A percentile compares a stretch with the other conserved stretches of the same genome.
Conservation (phyloP, 1,284 basidiomycete species). For the Microbotryum scabiosae region DNA sequence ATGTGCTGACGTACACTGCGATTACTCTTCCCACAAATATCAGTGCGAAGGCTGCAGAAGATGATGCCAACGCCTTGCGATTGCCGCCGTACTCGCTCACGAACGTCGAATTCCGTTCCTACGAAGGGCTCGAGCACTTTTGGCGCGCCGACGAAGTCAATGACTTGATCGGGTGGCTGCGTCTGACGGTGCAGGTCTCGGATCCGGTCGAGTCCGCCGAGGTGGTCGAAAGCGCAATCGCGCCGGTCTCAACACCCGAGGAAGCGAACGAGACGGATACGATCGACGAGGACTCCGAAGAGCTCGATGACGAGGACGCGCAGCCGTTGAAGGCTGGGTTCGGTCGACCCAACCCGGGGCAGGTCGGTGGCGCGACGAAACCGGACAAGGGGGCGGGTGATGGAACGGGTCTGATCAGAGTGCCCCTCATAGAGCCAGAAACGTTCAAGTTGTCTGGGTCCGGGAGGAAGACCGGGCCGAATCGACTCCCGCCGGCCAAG, state of each 20-base stretch:
- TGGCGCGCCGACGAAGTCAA: slow-evolving; percentile 13
- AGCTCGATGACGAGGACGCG: background rate
- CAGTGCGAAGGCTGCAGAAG: background rate
- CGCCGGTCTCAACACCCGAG: background rate
- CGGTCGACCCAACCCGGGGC: no score
- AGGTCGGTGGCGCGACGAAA: no score
- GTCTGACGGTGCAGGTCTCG: background rate
- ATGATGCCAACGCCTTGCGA: background rate
- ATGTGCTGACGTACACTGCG: background rate
- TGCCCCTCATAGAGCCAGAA: no score
- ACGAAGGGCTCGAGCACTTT: slow-evolving; percentile 12
- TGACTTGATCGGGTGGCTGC: slow-evolving; percentile 7
- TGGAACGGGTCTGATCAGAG: no score
- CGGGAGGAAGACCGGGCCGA: no score
- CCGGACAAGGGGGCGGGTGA: no score
- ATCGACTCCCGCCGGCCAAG: no score
- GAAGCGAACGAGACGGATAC: background rate
- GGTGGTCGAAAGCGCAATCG: background rate
- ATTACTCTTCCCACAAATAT: background rate
- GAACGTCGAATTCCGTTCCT: slow-evolving; percentile 4
- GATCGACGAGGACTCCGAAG: background rate
- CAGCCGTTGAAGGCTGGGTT: no score
- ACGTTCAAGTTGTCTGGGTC: no score
- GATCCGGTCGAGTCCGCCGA: background rate
- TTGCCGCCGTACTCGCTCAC: background rate